Evolutionary conservation across 345 rosid species (phyloP).

Genomic region (Eucalyptus melliodora): DNA sequence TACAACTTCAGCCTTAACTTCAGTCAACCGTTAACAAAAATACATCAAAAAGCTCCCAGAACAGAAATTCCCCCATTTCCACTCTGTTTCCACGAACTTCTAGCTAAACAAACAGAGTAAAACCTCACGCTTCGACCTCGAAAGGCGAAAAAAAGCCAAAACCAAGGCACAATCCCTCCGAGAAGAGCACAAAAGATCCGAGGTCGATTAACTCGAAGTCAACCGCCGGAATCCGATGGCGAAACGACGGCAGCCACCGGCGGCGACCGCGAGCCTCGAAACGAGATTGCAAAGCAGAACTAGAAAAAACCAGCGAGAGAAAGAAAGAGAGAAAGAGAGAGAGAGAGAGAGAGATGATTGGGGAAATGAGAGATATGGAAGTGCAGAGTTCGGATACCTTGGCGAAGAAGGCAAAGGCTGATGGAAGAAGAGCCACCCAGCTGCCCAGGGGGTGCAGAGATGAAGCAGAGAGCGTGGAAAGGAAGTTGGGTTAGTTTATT

Average conservation of each 20-base stretch:
- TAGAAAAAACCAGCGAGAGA: not conserved
- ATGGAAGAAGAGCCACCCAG: not conserved
- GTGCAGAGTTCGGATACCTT: not conserved
- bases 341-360: not conserved
- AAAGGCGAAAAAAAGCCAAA: not conserved
- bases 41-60: not conserved
- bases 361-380: not conserved
- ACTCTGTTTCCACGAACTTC: not conserved
- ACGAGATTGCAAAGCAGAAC: not conserved
- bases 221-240: not conserved
- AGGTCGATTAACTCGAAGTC: not conserved
- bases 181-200: not conserved
- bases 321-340: not conserved
- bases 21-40: not conserved
- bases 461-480: too few relatives aligned
- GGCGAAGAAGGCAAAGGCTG: not conserved
- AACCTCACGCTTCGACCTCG: not conserved
- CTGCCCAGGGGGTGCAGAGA: not conserved
- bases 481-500: not conserved
- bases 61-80: too few relatives aligned
- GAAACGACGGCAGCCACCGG: not conserved
- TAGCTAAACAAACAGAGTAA: not conserved
- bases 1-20: not conserved
- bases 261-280: not conserved
- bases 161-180: not conserved